Evolutionary conservation across 2,329 filamentous ascomycete species (phyloP).

Genomic region (Exophiala viscosa): DNA sequence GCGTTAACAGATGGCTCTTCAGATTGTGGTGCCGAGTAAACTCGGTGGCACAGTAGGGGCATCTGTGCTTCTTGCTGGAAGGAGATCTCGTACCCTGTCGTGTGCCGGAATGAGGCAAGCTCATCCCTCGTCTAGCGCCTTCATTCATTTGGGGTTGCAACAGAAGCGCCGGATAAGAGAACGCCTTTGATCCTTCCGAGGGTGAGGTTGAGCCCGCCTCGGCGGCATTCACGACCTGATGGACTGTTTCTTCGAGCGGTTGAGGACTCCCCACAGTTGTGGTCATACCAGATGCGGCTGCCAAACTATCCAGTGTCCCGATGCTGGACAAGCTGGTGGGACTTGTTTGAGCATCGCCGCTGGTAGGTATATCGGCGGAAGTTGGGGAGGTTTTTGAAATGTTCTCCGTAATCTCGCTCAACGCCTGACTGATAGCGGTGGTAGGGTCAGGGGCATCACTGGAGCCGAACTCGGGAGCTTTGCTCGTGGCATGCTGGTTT

Average conservation of each 20-base stretch:
- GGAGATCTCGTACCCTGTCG: conserved; percentile 64
- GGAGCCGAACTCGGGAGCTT: conserved; percentile 14
- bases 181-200: conserved; percentile 51
- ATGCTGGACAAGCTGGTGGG: conserved; percentile 54
- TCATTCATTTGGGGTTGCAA: conserved; percentile 47
- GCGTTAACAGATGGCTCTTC: conserved; percentile 93
- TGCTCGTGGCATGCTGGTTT: conserved; percentile 35
- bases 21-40: conserved; percentile 97
- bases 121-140: conserved; percentile 55
- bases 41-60: conserved; percentile 91
- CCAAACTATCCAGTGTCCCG: conserved; percentile 49
- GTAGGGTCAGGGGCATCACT: conserved; percentile 33
- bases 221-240: conserved; percentile 33
- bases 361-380: conserved; percentile 24
- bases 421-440: conserved; percentile 46
- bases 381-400: conserved; percentile 47
- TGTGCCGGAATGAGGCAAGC: conserved; percentile 54
- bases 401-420: conserved; percentile 46
- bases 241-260: conserved; percentile 43
- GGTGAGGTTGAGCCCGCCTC: conserved; percentile 39
- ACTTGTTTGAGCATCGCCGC: conserved; percentile 48
- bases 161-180: conserved; percentile 62
- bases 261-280: conserved; percentile 47
- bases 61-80: conserved; percentile 86
- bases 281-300: conserved; percentile 48